These are phyloP conservation scores for Fusarium nematophilum DNA, from an alignment of 2,329 filamentous ascomycete genomes.

Conservation along the genomic window DNA sequence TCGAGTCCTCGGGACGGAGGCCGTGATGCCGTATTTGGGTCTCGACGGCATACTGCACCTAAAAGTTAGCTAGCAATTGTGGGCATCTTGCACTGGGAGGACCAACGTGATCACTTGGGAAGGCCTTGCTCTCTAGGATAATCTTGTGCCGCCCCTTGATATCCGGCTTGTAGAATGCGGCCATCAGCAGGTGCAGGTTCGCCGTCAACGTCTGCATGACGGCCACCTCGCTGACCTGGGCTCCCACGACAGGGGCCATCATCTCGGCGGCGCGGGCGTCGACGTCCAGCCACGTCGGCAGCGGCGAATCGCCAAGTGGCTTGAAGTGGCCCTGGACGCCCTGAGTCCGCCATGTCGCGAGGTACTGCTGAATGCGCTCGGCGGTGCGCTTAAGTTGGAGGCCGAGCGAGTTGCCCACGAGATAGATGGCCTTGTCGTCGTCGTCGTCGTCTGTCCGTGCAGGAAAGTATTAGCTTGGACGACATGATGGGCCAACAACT, in stretches of 20 bases:
- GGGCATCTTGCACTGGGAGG: background rate
- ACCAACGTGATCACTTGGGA: constrained; percentile 81
- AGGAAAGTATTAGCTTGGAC: background rate
- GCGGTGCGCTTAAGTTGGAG: constrained; percentile 74
- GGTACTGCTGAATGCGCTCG: constrained; percentile 73
- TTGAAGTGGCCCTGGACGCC: constrained; percentile 85
- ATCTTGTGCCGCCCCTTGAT: constrained; percentile 72
- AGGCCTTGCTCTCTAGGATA: constrained; percentile 84
- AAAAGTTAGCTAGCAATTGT: constrained; percentile 13
- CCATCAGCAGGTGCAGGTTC: constrained; percentile 82
- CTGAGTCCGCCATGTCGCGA: constrained; percentile 82
- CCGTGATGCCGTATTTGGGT: constrained; percentile 79
- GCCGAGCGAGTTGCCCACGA: constrained; percentile 87
- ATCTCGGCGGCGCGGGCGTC: constrained; percentile 74
- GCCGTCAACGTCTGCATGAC: constrained; percentile 86
- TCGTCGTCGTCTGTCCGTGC: constrained; percentile 13
- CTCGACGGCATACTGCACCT: constrained; percentile 75
- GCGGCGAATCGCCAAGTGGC: constrained; percentile 71
- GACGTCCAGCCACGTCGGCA: constrained; percentile 79
- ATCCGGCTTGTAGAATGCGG: constrained; percentile 81
- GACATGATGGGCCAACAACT: background rate
- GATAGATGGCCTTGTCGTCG: constrained; percentile 67
- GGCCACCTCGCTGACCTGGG: constrained; percentile 75
- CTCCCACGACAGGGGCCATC: constrained; percentile 77
- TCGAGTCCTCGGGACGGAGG: constrained; percentile 70